These are phyloP conservation scores for Smittium mucronatum DNA, from an alignment of 371 early-diverging fungal genomes.

Conservation along the genomic window DNA sequence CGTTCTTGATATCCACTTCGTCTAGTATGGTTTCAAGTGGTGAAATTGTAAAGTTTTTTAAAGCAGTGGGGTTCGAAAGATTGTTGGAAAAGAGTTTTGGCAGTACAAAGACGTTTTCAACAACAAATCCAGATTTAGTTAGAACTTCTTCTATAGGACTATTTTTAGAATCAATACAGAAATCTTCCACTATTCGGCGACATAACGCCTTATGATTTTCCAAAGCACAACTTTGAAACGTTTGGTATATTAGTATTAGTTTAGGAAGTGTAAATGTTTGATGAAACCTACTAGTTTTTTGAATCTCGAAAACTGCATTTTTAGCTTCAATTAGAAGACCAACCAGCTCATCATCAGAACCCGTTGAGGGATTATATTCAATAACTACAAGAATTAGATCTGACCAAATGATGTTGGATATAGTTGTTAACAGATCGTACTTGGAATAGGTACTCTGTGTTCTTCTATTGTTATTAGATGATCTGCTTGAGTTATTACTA, in stretches of 20 bases:
- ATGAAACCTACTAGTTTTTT: background rate
- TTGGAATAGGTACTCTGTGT: background rate
- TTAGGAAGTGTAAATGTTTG: background rate
- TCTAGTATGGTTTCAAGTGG: background rate
- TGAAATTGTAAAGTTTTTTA: background rate
- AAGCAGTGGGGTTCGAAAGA: background rate
- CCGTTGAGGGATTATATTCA: background rate
- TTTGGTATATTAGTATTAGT: background rate
- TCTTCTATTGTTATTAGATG: background rate
- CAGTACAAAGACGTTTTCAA: background rate
- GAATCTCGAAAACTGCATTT: background rate
- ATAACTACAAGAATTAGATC: background rate
- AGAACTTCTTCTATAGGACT: background rate
- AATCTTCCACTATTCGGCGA: background rate
- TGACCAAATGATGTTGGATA: background rate
- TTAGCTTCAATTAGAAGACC: background rate
- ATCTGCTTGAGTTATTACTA: background rate
- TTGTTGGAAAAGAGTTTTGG: background rate
- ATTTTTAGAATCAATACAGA: background rate
- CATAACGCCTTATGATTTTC: background rate
- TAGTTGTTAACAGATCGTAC: background rate
- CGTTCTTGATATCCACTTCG: background rate
- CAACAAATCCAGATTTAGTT: background rate
- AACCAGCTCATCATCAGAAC: background rate
- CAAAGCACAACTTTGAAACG: background rate